Conservation (phyloP, 306 rosid genomes). For the Rosa persica region DNA sequence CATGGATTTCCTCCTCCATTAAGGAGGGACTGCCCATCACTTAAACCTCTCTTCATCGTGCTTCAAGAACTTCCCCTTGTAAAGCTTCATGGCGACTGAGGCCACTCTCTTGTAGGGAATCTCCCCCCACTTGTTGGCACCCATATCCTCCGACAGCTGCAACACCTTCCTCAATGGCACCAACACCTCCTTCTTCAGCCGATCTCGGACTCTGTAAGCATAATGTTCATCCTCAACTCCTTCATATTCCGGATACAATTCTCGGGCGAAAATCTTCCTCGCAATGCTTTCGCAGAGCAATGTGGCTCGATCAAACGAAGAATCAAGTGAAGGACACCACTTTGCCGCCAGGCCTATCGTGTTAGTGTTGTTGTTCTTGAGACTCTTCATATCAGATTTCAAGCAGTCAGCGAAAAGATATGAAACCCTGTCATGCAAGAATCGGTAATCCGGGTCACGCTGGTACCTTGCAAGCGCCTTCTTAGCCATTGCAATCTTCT, state of each 20-base stretch:
- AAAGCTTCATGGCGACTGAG: constrained; percentile 40
- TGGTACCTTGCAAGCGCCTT: constrained; percentile 37
- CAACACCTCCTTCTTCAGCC: constrained; percentile 49
- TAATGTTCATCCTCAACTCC: constrained; percentile 59
- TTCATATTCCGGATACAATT: constrained; percentile 36
- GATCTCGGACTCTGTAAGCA: constrained; percentile 50
- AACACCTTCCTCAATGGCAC: constrained; percentile 50
- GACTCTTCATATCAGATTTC: constrained; percentile 39
- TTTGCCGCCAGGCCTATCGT: constrained; percentile 55
- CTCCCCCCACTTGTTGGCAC: constrained; percentile 32
- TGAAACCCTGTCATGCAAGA: constrained; percentile 39
- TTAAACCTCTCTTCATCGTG: constrained; percentile 40
- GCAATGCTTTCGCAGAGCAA: constrained; percentile 55
- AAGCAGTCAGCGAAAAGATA: constrained; percentile 46
- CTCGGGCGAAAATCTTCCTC: constrained; percentile 44
- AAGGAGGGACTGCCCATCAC: no score
- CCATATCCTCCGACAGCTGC: constrained; percentile 56
- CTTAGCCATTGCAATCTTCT: constrained; percentile 40
- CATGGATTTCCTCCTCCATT: no score
- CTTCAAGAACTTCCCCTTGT: constrained; percentile 22
- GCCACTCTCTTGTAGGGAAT: constrained; percentile 33
- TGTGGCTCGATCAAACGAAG: constrained; percentile 47
- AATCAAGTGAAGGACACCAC: constrained; percentile 67
- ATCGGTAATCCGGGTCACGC: constrained; percentile 29
- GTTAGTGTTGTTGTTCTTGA: constrained; percentile 16